These are phyloP conservation scores for Condylostoma magnum DNA, from an alignment of 169 alveolate genomes.

Conservation along the genomic window DNA sequence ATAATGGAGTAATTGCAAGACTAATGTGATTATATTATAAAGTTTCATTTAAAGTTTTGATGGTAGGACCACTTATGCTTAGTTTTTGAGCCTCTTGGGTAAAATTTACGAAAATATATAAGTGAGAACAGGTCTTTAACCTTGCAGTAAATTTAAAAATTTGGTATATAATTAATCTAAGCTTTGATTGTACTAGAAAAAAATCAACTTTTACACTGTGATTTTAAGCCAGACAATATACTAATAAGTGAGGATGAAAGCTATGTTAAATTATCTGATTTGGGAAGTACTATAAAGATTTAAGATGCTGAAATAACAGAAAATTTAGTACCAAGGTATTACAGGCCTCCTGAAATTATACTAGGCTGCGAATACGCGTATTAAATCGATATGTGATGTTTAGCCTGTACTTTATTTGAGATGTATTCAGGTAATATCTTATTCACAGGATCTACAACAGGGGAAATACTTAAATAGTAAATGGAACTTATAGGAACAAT, in stretches of 20 bases:
- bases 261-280: constrained; percentile 93
- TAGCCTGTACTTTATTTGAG: constrained; percentile 96
- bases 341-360: constrained; percentile 98
- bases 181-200: constrained; percentile 55
- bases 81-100: constrained; percentile 55
- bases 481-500: constrained; percentile 94
- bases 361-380: constrained; percentile 90
- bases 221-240: constrained; percentile 96
- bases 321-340: constrained; percentile 93
- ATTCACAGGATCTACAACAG: constrained; percentile 94
- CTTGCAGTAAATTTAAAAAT: too few species aligned
- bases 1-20: constrained; percentile 43
- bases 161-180: constrained; percentile 53
- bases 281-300: constrained; percentile 93
- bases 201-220: constrained; percentile 72
- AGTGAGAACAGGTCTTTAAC: constrained; percentile 48
- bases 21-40: constrained; percentile 48
- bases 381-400: constrained; percentile 95
- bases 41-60: constrained; percentile 50
- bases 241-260: constrained; percentile 83
- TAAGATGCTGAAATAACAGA: constrained; percentile 90
- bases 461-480: constrained; percentile 94
- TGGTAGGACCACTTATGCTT: constrained; percentile 61
- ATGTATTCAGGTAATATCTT: constrained; percentile 95
- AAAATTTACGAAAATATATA: constrained; percentile 65